Base-by-base conservation (phyloP, 2,329 filamentous ascomycete genomes). In the Diplodia mutila region DNA sequence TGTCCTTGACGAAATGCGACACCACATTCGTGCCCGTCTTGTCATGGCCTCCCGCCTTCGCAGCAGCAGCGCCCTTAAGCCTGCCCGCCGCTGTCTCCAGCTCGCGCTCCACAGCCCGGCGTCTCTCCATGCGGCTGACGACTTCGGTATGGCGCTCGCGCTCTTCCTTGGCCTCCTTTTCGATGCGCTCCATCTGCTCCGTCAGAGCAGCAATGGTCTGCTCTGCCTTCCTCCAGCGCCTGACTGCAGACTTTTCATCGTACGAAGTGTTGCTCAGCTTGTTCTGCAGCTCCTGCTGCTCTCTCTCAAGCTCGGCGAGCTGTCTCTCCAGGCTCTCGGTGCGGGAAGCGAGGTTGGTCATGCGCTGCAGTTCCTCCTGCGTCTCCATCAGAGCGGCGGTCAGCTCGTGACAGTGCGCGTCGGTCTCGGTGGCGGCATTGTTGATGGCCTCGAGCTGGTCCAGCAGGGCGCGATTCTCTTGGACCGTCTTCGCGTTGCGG, bases 1-100 rank as follows among this genome's bases (percentile, higher is more conserved):
- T 91, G 77, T 98, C 95, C 72, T 94, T 93, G 67, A 99, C 95
- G 73, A 99, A 98, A 75, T 96, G 92, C 23, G 92, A 94, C n/a
- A 98, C 92, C 46, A 97, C 92, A 68, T 84, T 89, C 69, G 84
- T 88, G 11, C 87, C 85, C 67, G 82, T 83, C 71, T 86, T 86
- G 34, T 86, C 84, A 3, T 85, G 84, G 3, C 85, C 85, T 49
- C 91, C 80, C 2, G 88, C 88, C 71, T 88, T 90, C 32, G 86
- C 85, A 0, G 90, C 92, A 3, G 93, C 93, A 14, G 91, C 91
- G 11, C 91, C 91, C 79, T 94, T 95, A 65, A 97, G 84, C 66
- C 93, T 86, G 37, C 90, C 91, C 14, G 92, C 92, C 2, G 93
- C 92, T 27, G 89, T 89, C 72, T 91, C 89, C 52, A 97, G 83